Evolutionary conservation across 1,139 yeast genomes (phyloP).

Genomic region (Pichia terricola): DNA sequence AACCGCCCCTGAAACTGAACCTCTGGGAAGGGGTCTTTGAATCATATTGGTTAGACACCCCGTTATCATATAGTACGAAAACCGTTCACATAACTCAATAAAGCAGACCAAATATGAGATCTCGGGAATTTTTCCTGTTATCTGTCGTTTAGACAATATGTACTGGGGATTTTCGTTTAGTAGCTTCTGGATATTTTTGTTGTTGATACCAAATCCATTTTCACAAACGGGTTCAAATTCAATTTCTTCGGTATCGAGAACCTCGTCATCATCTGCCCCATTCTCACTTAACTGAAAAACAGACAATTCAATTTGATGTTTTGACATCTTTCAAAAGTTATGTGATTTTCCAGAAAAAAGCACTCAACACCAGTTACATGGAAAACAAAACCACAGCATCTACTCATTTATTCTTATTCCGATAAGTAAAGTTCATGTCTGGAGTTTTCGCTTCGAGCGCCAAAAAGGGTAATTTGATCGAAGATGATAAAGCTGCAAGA

Average conservation of each 20-base stretch:
- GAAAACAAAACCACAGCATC: no score
- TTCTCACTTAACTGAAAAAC: not conserved
- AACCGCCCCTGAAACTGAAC: conserved; percentile 25
- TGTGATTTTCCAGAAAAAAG: no score
- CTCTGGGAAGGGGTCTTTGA: conserved; percentile 41
- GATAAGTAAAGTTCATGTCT: no score
- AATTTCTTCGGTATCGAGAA: not conserved
- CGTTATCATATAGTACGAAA: conserved; percentile 36
- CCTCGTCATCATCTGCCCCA: not conserved
- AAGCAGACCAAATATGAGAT: conserved; percentile 33
- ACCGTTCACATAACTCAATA: conserved; percentile 39
- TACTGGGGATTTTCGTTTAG: no score
- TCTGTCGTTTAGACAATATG: conserved; percentile 4
- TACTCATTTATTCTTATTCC: no score
- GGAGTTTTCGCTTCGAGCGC: no score
- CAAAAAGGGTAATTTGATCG: no score
- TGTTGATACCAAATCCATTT: no score
- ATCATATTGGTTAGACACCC: conserved; percentile 36
- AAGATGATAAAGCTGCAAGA: no score
- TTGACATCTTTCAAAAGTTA: conserved; percentile 5
- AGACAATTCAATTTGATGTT: conserved; percentile 5
- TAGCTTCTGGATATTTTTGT: no score
- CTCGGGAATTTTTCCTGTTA: conserved; percentile 33
- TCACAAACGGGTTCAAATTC: not conserved
- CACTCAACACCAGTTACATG: no score